Evolutionary conservation across 495 filamentous ascomycete species (phyloP), one percentile per base, ranked within the genome.

Genomic region (Ascobolus immersus): DNA sequence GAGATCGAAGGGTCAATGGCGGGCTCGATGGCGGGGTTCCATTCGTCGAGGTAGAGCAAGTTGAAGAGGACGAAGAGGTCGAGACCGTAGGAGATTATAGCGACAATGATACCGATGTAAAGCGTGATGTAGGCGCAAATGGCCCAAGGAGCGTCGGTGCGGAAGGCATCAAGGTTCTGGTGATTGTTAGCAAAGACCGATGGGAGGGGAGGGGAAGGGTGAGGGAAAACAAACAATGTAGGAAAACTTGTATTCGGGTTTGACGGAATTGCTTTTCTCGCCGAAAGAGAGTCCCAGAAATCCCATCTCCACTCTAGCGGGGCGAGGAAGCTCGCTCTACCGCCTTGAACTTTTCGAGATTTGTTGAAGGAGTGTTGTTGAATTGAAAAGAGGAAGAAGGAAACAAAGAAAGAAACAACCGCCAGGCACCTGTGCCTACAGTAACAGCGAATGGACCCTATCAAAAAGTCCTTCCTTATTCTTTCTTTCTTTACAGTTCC

Each of bases 31-130:
- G 45, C 44, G 27, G 55, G 54, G 12, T 57, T 58, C 62, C 62
- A 67, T 31, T 54, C 48, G 50, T 77, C 56, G 59, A 89, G 92
- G 32, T 66, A 77, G 14, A 96, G 60, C 8, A 96, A 64, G 39
- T 84, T 89, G 54, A 90, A 62, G 32, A 80, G 81, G 10, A 81
- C 93, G 48, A 90, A 93, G 11, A 73, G 76, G 54, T 96, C 86
- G 42, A 82, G 75, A 5, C 57, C 72, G 49, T 92, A 92, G 31
- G 89, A 77, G 26, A 75, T 68, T n/a, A 84, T 20, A 0, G 78
- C 77, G 25, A 91, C 60, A 32, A 84, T 23, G 18, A 80, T 60
- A 35, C 78, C 72, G 19, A 84, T 55, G 58, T 69, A 86, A 38
- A 96, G 62, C 52, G 74, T 80, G 45, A 57, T 65, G 55, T 92